These are phyloP conservation scores for Aureobasidium sp. DNA, from an alignment of 2,329 filamentous ascomycete genomes.

Conservation along the genomic window DNA sequence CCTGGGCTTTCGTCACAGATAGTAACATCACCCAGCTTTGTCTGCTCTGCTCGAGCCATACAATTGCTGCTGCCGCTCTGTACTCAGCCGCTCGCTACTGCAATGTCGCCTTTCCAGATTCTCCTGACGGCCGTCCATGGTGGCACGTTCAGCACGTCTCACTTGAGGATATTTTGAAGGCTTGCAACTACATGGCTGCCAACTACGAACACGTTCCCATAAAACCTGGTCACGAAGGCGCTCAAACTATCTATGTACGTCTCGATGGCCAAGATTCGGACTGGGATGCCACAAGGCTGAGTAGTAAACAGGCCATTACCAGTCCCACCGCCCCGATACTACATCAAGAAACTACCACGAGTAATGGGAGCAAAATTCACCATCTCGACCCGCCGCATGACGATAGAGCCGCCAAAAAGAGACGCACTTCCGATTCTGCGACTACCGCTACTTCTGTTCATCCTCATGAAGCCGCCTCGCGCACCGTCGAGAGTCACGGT, in stretches of 20 bases:
- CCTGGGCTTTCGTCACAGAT: constrained; percentile 93
- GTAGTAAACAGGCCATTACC: constrained; percentile 18
- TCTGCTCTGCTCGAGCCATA: constrained; percentile 67
- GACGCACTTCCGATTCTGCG: constrained; percentile 2
- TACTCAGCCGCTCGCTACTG: constrained; percentile 78
- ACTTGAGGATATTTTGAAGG: constrained; percentile 59
- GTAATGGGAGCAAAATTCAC: constrained; percentile 21
- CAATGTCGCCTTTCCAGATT: constrained; percentile 62
- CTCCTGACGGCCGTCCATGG: constrained; percentile 71
- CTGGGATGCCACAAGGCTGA: constrained; percentile 25
- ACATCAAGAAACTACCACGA: constrained; percentile 22
- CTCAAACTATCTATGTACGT: constrained; percentile 36
- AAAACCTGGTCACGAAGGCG: constrained; percentile 30
- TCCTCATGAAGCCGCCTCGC: background rate
- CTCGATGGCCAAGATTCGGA: constrained; percentile 22
- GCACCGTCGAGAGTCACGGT: constrained; percentile 20
- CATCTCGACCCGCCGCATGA: constrained; percentile 14
- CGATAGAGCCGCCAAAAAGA: constrained; percentile 19
- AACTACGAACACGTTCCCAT: constrained; percentile 36
- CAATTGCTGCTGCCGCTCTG: constrained; percentile 76
- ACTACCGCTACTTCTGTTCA: background rate
- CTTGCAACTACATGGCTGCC: constrained; percentile 66
- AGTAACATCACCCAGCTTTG: constrained; percentile 77
- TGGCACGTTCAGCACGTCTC: constrained; percentile 72
- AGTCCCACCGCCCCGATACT: constrained; percentile 14